Base-by-base conservation (phyloP, 2,329 filamentous ascomycete genomes). In the Fusarium sp. region DNA sequence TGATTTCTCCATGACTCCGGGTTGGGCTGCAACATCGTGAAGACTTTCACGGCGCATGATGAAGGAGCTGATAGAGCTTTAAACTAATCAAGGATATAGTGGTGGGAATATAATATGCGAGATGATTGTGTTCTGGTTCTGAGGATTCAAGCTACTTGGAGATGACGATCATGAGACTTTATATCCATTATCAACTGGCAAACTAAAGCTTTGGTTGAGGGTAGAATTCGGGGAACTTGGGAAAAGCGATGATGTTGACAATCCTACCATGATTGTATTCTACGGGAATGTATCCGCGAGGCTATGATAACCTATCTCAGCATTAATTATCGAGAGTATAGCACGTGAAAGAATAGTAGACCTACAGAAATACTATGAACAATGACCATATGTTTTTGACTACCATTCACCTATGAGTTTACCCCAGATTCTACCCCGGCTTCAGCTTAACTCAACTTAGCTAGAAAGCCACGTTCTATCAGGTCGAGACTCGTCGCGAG, bases 241-340 rank as follows among this genome's bases (percentile, higher is more conserved):
- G 19, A 28, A 42, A 44, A 50, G 30, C 16, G 19, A 19, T 16
- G n/a, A 19, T 30, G 7, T n/a, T 28, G 56, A n/a, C 31, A 30
- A 41, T 44, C 21, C n/a, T 34, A n/a, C 28, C 45, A 14, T 56
- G 37, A 56, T 69, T 60, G 44, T 54, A 23, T 64, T 52, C 44
- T 68, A 68, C 59, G 53, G 64, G 65, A 44, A 69, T 64, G 59
- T 61, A 26, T 69, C 65, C 65, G 65, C 65, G 54, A 48, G 16
- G 16, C 23, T 41, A 30, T 12, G 31, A 41, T 45, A n/a, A 37
- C 42, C 37, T 21, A 52, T 31, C 42, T 61, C n/a, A 23, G 19
- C 21, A 25, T 37, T 43, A 59, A 50, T 18, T 45, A 31, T 37
- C 21, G 14, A 37, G 21, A 21, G 21, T 10, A 37, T 10, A 10